Evolutionary conservation across 176 grass and related monocot genomes (phyloP), one percentile per base, ranked within the genome.

Genomic region (Hsuehochloa calcarea): DNA sequence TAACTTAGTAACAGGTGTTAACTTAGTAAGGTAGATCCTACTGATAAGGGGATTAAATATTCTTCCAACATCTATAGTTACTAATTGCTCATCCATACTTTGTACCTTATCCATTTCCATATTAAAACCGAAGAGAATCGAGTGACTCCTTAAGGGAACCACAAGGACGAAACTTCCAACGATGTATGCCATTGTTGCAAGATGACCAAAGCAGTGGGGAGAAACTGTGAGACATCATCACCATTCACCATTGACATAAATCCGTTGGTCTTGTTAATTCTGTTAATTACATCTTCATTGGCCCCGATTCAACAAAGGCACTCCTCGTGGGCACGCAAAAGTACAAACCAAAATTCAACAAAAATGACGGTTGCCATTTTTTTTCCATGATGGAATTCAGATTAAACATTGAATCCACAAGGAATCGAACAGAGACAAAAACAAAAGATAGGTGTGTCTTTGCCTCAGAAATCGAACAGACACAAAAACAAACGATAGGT

Each of bases 251-350:
- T 61, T 63, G 55, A 51, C 20, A 75, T 69, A 63, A 85, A 51
- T 60, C 70, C 41, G 47, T 5, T 50, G 22, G 39, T 75, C 34
- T 59, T 40, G 61, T 59, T 58, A 15, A 41, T 64, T 45, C 19
- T 66, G 47, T 54, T 89, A 80, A 80, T 50, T 79, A 75, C 62
- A 85, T 68, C 17, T 55, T 70, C 78, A 69, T 0, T 82, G 51
- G 10, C 31, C 52, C 8, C 40, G 19, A 26, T 82, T 68, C 49
- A 87, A 74, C 60, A 37, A 54, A 67, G 61, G 13, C 29, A 50
- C 8, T 37, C 5, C 38, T 70, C 20, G 22, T 41, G 14, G 11
- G 22, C 47, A 59, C 25, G 44, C 58, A 61, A 39, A 71, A 65
- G 65, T 75, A 68, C 20, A 74, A 79, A 58, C 15, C 10, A 3